Evolutionary conservation across 176 grass and related monocot species (phyloP).

Genomic region (Themeda triandra): DNA sequence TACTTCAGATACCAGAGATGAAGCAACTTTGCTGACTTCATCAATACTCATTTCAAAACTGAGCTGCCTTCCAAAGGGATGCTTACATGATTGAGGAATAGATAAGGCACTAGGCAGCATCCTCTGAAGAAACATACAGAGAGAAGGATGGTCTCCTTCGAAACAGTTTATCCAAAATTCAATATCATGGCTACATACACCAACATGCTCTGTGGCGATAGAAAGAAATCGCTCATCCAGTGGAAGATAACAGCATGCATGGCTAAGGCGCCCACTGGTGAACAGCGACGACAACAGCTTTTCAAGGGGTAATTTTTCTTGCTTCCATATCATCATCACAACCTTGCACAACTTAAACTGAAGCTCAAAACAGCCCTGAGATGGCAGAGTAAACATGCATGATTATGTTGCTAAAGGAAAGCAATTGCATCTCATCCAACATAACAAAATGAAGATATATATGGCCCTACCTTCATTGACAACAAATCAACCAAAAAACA

Average conservation of each 20-base stretch:
- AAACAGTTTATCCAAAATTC: slow-evolving; percentile 74
- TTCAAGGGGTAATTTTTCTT: slow-evolving; percentile 54
- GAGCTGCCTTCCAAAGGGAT: slow-evolving; percentile 28
- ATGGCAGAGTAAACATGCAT: slow-evolving; percentile 21
- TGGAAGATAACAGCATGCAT: slow-evolving; percentile 68
- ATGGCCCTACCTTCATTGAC: slow-evolving; percentile 58
- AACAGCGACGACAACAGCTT: slow-evolving; percentile 59
- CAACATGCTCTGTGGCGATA: slow-evolving; percentile 40
- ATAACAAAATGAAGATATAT: not conserved
- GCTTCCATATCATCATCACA: slow-evolving; percentile 56
- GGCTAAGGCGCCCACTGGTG: slow-evolving; percentile 59
- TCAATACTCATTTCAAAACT: slow-evolving; percentile 36
- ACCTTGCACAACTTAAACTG: slow-evolving; percentile 75
- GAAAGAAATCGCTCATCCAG: slow-evolving; percentile 59
- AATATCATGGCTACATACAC: slow-evolving; percentile 35
- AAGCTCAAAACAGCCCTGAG: slow-evolving; percentile 72
- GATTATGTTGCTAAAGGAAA: slow-evolving; percentile 30
- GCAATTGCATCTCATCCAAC: not conserved
- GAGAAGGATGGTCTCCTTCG: slow-evolving; percentile 43
- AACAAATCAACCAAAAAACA: slow-evolving; percentile 85
- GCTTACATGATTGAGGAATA: slow-evolving; percentile 38
- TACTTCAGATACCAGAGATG: slow-evolving; percentile 70
- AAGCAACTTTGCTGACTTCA: slow-evolving; percentile 51
- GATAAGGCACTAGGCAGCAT: slow-evolving; percentile 39
- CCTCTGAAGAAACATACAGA: slow-evolving; percentile 66